A percentile compares a stretch with the other conserved stretches of the same genome.
These are phyloP conservation scores for Colletotrichum tropicicola DNA, from an alignment of 2,329 filamentous ascomycete species.

Conservation along the genomic window DNA sequence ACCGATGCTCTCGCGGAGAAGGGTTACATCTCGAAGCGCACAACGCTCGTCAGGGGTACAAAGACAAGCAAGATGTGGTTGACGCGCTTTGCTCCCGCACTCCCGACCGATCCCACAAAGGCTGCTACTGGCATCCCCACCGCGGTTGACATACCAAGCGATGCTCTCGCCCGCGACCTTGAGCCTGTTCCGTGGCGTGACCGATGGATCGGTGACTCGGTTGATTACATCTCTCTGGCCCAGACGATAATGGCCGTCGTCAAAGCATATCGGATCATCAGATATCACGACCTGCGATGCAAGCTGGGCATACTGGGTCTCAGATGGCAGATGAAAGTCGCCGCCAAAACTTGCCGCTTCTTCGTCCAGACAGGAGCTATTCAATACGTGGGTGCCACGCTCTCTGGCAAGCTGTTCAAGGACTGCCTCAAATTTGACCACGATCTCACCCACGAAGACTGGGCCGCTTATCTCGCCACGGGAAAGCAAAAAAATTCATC, in stretches of 20 bases:
- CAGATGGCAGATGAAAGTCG: constrained; percentile 67
- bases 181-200: constrained; percentile 64
- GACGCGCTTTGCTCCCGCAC: constrained; percentile 59
- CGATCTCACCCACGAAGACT: constrained; percentile 65
- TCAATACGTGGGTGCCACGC: constrained; percentile 65
- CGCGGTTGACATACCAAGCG: constrained; percentile 36
- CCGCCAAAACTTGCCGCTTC: constrained; percentile 67
- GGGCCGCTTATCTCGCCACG: constrained; percentile 62
- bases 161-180: constrained; percentile 46
- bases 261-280: constrained; percentile 66
- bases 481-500: constrained; percentile 42
- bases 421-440: constrained; percentile 69
- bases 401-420: constrained; percentile 64
- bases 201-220: constrained; percentile 65
- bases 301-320: constrained; percentile 66
- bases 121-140: constrained; percentile 6
- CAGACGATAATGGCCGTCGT: constrained; percentile 65
- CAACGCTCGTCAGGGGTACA: constrained; percentile 64
- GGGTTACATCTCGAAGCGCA: constrained; percentile 70
- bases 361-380: constrained; percentile 64
- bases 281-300: constrained; percentile 64
- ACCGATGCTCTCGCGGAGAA: constrained; percentile 68
- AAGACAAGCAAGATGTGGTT: constrained; percentile 73
- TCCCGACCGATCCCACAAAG: constrained; percentile 40
- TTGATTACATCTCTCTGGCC: constrained; percentile 66